Conservation (phyloP, 164 flowering plant species). For the Sedum album region DNA sequence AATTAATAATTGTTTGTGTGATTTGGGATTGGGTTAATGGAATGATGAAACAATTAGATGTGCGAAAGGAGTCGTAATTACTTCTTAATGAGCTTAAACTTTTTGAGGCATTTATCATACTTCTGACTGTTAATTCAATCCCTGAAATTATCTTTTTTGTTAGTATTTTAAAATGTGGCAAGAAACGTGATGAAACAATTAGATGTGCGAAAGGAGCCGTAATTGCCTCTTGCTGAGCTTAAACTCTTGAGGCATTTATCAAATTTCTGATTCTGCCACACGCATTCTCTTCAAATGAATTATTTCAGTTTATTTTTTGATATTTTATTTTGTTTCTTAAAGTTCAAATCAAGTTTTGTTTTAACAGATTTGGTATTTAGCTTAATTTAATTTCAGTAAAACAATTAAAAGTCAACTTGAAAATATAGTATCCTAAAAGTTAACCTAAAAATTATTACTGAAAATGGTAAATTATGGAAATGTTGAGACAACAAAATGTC, state of each 20-base stretch:
- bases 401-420: too few species aligned
- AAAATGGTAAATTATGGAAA: too few species aligned
- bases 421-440: too few species aligned
- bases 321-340: too few species aligned
- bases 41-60: conserved; percentile 62
- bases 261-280: neutral
- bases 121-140: neutral
- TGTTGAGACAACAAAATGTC: too few species aligned
- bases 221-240: neutral
- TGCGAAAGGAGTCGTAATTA: conserved; percentile 23
- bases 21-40: conserved; percentile 13
- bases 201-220: neutral
- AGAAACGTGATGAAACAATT: neutral
- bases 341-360: too few species aligned
- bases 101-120: conserved; percentile 4
- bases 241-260: neutral
- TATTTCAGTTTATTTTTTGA: too few species aligned
- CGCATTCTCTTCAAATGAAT: too few species aligned
- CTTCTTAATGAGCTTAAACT: neutral
- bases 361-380: too few species aligned
- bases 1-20: neutral
- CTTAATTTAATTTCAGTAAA: too few species aligned
- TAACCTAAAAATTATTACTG: too few species aligned
- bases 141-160: neutral
- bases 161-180: neutral